phyloP scores from a whole-genome alignment of 208 protist genomes.

The Leishmania major region DNA sequence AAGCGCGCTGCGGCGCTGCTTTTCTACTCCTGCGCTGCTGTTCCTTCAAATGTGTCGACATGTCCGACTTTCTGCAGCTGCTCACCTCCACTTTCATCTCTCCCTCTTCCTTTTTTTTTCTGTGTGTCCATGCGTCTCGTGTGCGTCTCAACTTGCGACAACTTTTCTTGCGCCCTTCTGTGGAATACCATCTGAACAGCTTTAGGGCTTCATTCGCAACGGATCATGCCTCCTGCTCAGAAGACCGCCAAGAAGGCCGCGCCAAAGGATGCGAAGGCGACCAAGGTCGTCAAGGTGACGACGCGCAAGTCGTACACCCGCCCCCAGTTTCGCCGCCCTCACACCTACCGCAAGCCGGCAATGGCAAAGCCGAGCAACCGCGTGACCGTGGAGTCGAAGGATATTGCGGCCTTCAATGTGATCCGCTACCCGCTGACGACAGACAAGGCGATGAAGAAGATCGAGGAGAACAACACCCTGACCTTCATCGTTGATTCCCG shows the following conservation, averaged over 20 bases:
- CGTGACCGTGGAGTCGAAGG: conserved; percentile 81
- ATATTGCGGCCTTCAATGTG: conserved; percentile 90
- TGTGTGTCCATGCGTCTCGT: background rate
- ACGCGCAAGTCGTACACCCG: conserved; percentile 96
- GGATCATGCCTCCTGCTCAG: conserved; percentile 57
- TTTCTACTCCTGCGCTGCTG: background rate
- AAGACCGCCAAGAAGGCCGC: conserved; percentile 56
- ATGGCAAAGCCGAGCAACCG: conserved; percentile 93
- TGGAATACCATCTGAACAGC: background rate
- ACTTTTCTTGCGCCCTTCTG: background rate
- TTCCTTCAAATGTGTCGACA: background rate
- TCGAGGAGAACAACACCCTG: conserved; percentile 99
- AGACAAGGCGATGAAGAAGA: conserved; percentile 99
- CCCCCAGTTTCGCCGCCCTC: conserved; percentile 96
- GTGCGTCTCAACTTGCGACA: background rate
- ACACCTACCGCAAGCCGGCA: conserved; percentile 93
- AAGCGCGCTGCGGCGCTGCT: background rate
- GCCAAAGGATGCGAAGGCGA: conserved; percentile 68
- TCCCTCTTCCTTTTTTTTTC: background rate
- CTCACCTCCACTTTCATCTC: background rate
- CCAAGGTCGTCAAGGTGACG: conserved; percentile 85
- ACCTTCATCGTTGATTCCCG: conserved; percentile 98
- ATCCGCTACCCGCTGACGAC: conserved; percentile 98
- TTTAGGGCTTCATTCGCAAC: conserved; percentile 13
- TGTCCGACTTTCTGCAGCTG: background rate